A percentile compares a stretch with the other conserved stretches of the same genome.
Evolutionary conservation across 2,329 filamentous ascomycete genomes (phyloP).

Genomic region (Diatrype stigma): DNA sequence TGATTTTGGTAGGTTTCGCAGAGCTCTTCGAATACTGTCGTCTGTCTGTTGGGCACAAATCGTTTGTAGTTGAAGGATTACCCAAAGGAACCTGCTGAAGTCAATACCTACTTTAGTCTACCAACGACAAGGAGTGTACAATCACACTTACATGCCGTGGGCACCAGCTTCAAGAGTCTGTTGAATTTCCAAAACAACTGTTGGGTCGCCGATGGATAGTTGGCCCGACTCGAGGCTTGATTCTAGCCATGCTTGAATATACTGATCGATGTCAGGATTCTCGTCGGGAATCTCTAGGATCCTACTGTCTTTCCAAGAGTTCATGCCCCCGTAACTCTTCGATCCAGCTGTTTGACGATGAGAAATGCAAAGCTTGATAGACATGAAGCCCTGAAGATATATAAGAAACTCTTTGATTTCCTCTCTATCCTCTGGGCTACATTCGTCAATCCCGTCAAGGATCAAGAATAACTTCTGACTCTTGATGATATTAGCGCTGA

Average conservation of each 20-base stretch:
- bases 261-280: background rate
- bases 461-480: too few species aligned
- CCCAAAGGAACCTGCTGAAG: conserved; percentile 29
- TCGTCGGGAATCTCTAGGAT: background rate
- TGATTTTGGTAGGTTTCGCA: conserved; percentile 26
- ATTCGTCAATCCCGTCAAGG: too few species aligned
- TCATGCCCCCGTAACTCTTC: too few species aligned
- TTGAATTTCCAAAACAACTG: background rate
- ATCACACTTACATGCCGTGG: background rate
- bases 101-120: conserved; percentile 1
- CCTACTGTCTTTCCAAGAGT: too few species aligned
- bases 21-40: conserved; percentile 27
- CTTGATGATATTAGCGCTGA: too few species aligned
- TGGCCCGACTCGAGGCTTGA: background rate
- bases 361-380: too few species aligned
- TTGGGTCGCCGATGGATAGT: background rate
- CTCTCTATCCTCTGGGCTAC: too few species aligned
- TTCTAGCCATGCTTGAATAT: background rate
- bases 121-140: too few species aligned
- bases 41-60: conserved; percentile 33
- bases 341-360: background rate
- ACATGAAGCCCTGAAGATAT: too few species aligned
- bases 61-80: conserved; percentile 28
- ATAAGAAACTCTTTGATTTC: too few species aligned
- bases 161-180: background rate